These are phyloP conservation scores for Exophiala sp. DNA, from an alignment of 2,329 filamentous ascomycete species.

Conservation along the genomic window DNA sequence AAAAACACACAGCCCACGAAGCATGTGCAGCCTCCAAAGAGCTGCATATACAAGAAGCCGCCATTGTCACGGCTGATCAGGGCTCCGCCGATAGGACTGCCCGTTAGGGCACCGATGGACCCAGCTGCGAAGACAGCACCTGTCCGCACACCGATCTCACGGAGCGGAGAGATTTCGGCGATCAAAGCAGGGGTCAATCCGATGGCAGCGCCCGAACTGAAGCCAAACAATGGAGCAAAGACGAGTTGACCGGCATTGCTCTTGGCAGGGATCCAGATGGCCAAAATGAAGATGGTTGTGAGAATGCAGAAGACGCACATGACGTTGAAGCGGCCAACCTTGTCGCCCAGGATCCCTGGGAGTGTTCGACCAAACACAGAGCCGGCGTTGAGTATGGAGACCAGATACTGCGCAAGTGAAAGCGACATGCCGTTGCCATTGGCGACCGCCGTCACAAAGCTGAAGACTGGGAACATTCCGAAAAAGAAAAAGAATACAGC, in stretches of 20 bases:
- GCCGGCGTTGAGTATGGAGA: conserved; percentile 31
- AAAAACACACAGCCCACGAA: conserved; percentile 39
- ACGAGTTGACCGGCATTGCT: conserved; percentile 55
- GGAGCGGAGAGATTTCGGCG: conserved; percentile 63
- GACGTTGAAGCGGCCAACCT: conserved; percentile 50
- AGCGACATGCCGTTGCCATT: conserved; percentile 26
- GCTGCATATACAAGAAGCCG: conserved; percentile 54
- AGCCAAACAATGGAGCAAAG: conserved; percentile 64
- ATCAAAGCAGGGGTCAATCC: conserved; percentile 55
- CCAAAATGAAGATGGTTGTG: conserved; percentile 46
- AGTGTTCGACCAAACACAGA: conserved; percentile 52
- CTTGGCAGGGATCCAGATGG: conserved; percentile 51
- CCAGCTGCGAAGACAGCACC: conserved; percentile 59
- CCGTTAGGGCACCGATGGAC: conserved; percentile 59
- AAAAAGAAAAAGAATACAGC: conserved; percentile 31
- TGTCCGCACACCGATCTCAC: conserved; percentile 62
- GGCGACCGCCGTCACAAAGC: conserved; percentile 27
- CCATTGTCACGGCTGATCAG: conserved; percentile 47
- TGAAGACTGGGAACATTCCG: conserved; percentile 32
- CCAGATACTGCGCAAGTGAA: conserved; percentile 28
- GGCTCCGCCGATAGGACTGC: conserved; percentile 62
- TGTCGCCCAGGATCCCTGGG: conserved; percentile 50
- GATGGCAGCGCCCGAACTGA: conserved; percentile 61
- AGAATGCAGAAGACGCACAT: conserved; percentile 47
- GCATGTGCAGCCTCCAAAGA: conserved; percentile 58